These are phyloP conservation scores for Brassica cretica DNA, from an alignment of 345 rosid genomes.

Conservation along the genomic window DNA sequence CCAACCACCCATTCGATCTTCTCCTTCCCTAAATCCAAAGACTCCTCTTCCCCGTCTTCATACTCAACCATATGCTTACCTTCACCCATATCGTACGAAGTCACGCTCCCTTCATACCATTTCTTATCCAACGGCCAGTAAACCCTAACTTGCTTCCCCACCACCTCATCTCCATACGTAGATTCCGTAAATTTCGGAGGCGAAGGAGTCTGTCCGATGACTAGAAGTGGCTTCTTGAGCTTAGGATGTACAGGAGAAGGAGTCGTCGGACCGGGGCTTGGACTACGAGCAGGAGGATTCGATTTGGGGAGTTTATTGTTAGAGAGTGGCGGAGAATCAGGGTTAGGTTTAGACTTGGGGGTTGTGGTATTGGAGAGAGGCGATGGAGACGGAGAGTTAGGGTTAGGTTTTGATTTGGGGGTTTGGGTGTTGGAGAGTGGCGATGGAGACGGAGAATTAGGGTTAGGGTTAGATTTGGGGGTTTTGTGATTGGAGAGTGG, in stretches of 20 bases:
- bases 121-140: slow-evolving; percentile 91
- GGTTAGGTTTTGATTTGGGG: slow-evolving; percentile 40
- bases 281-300: slow-evolving; percentile 32
- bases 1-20: slow-evolving; percentile 75
- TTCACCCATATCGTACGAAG: slow-evolving; percentile 46
- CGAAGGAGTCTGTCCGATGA: slow-evolving; percentile 57
- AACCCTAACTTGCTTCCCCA: slow-evolving; percentile 68
- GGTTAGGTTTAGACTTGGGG: slow-evolving; percentile 40
- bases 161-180: slow-evolving; percentile 58
- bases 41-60: slow-evolving; percentile 85
- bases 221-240: slow-evolving; percentile 60
- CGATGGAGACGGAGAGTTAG: slow-evolving; percentile 32
- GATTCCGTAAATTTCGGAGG: slow-evolving; percentile 34
- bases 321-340: slow-evolving; percentile 32
- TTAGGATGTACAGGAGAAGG: slow-evolving; percentile 73
- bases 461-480: slow-evolving; percentile 43
- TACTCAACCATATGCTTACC: slow-evolving; percentile 75
- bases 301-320: slow-evolving; percentile 40
- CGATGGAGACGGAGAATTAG: slow-evolving; percentile 28
- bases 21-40: slow-evolving; percentile 81
- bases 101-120: slow-evolving; percentile 82
- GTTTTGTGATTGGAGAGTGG: slow-evolving; percentile 44
- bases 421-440: slow-evolving; percentile 42
- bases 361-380: slow-evolving; percentile 42
- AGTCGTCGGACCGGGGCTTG: slow-evolving; percentile 55